These are phyloP conservation scores for Citeromyces hawaiiensis DNA, from an alignment of 1,139 yeast species.

Conservation along the genomic window DNA sequence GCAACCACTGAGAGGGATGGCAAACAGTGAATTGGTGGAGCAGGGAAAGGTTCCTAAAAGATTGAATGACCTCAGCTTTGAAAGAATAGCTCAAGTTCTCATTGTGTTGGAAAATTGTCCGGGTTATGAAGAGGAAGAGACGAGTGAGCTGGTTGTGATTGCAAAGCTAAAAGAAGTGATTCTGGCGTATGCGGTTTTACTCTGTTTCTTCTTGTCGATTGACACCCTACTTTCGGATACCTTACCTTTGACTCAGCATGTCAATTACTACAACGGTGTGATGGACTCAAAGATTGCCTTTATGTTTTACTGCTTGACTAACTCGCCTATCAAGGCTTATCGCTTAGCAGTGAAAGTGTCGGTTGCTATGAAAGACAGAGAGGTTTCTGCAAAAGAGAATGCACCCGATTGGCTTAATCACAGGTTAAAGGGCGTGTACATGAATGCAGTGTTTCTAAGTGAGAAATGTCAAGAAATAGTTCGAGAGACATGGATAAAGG, in stretches of 20 bases:
- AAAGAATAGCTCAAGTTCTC: slow-evolving; percentile 9
- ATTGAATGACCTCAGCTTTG: slow-evolving; percentile 6
- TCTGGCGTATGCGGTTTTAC: slow-evolving; percentile 13
- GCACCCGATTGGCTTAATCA: slow-evolving; percentile 4
- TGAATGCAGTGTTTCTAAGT: slow-evolving; percentile 6
- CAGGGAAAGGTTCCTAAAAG: slow-evolving; percentile 1
- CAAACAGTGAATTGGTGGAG: not conserved
- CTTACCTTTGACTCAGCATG: slow-evolving; percentile 16
- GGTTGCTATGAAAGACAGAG: slow-evolving; percentile 16
- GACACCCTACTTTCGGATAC: slow-evolving; percentile 14
- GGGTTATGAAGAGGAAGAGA: slow-evolving; percentile 6
- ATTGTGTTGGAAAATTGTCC: slow-evolving; percentile 14
- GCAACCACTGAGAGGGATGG: slow-evolving; percentile 1
- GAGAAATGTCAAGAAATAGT: not conserved
- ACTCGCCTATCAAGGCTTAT: not conserved
- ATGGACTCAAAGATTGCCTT: slow-evolving; percentile 12
- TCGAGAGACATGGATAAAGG: not conserved
- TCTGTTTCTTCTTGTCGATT: slow-evolving; percentile 11
- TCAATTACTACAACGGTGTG: slow-evolving; percentile 17
- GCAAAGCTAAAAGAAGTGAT: slow-evolving; percentile 15
- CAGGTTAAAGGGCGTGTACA: slow-evolving; percentile 7
- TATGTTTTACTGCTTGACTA: not conserved
- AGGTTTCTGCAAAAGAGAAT: slow-evolving; percentile 19
- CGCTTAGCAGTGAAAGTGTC: slow-evolving; percentile 3
- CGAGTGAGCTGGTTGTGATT: slow-evolving; percentile 11